Evolutionary conservation across 768 basidiomycete species (phyloP), one percentile per base, ranked within the genome.

Genomic region (Cyathus striatus): DNA sequence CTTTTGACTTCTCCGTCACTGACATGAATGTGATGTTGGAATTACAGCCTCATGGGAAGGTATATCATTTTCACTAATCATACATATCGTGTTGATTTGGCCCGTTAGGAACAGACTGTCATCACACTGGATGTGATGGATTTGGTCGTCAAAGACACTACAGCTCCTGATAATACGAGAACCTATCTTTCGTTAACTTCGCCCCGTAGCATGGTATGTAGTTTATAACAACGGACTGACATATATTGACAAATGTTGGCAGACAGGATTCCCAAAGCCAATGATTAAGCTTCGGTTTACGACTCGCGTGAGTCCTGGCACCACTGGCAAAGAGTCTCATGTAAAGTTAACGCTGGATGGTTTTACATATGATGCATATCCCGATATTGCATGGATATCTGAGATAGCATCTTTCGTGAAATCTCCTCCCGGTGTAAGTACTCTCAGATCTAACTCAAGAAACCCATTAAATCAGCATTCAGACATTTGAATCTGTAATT

Each of bases 401-500:
- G 86, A 91, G 47, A 50, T 98, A 2, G 61, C 58, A 2, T 40
- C 45, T 1, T 94, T 92, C 54, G 65, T 69, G 14, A 90, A 90
- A 59, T 79, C 91, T 21, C 96, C 96, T 3, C 86, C 90, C 36
- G 93, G 89, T 17, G 95, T 93, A 62, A 48, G 86, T 72, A n/a
- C 7, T 40, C 23, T 21, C 30, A n/a, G n/a, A n/a, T n/a, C n/a
- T n/a, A n/a, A n/a, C n/a, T n/a, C n/a, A n/a, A n/a, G n/a, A n/a
- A n/a, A n/a, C n/a, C n/a, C 26, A 16, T 41, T 14, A 30, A 38
- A 46, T 39, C 23, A 16, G 21, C 38, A 22, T 38, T 21, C 38
- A 71, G 92, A 86, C 88, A 1, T 99, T 99, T 55, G 94, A 94
- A 60, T 76, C 90, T 18, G 92, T 96, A 10, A 79, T 92, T 13